Evolutionary conservation across 1,284 basidiomycete species (phyloP), one percentile per base, ranked within the genome.

Genomic region (Boletus mariae): DNA sequence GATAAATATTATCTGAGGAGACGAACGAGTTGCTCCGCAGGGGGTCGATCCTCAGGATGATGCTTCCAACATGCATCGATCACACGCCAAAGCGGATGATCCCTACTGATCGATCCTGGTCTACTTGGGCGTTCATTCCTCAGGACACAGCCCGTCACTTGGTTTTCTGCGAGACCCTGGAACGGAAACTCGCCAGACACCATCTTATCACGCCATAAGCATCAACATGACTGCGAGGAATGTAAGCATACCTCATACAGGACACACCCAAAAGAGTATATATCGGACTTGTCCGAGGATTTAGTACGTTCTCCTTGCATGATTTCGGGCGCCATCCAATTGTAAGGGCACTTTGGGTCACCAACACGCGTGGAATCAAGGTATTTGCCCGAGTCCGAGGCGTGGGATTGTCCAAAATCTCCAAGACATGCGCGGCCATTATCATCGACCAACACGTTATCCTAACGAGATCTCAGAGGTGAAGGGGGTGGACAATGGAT

Each of bases 331-430:
- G 65, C 65, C 63, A 58, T 64, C 66, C 66, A 67, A 25, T 32
- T 17, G 5, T 47, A 32, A 8, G 68, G 65, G 15, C 15, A 23
- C 9, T 23, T n/a, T 35, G 45, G 28, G 31, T 49, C 52, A 43
- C 61, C 64, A 7, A 69, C 59, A 13, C 54, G 55, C 0, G 61
- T 54, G 5, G 65, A 67, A 43, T 71, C 67, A 12, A 70, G 52
- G 37, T 50, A 57, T 45, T 43, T 56, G 12, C 60, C 49, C 34
- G 69, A 67, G 48, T 67, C 66, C 8, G 56, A 54, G 11, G 64
- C 48, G 10, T 57, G 34, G 5, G 65, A 64, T 55, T 72, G 64
- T 34, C 73, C 73, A 52, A 75, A 75, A 52, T 75, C 73, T 5
- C 62, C 59, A 15, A 76, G 55, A 38, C 64, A 57, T 26, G 71